phyloP scores from a whole-genome alignment of 441 rosid genomes.

The Kokia cookei region DNA sequence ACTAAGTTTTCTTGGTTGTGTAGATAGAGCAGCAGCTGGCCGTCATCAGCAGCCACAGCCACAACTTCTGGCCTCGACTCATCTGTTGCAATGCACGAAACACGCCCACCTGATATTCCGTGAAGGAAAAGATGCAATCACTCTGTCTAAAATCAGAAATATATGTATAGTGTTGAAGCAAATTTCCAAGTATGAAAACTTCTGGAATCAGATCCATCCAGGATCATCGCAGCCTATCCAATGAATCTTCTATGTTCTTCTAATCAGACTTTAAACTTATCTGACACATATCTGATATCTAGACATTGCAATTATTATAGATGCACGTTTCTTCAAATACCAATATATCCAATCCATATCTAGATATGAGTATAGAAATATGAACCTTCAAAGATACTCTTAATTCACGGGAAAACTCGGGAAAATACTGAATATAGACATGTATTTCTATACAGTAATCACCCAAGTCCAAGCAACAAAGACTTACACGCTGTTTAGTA shows the following conservation, averaged over 20 bases:
- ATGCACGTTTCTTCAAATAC: not conserved
- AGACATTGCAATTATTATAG: not conserved
- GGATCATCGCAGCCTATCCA: not conserved
- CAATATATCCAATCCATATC: not conserved
- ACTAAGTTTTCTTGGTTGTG: slow-evolving; percentile 6
- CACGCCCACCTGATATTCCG: slow-evolving; percentile 40
- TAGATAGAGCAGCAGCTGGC: slow-evolving; percentile 59
- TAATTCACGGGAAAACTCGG: not conserved
- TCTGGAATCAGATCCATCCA: not conserved
- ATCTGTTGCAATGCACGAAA: slow-evolving; percentile 66
- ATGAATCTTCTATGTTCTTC: not conserved
- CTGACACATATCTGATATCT: not conserved
- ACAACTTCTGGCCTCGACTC: slow-evolving; percentile 42
- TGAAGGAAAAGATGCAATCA: not conserved
- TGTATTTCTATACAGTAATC: not conserved
- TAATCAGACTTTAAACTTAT: not conserved
- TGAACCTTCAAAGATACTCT: not conserved
- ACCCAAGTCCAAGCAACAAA: not conserved
- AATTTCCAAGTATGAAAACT: not conserved
- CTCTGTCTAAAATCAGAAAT: not conserved
- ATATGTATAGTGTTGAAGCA: not conserved
- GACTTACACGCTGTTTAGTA: not conserved
- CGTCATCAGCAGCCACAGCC: slow-evolving; percentile 51
- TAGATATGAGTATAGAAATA: not conserved
- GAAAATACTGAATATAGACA: not conserved